Evolutionary conservation across 1,284 basidiomycete species (phyloP).

Genomic region (Xerocomus amazonicus): DNA sequence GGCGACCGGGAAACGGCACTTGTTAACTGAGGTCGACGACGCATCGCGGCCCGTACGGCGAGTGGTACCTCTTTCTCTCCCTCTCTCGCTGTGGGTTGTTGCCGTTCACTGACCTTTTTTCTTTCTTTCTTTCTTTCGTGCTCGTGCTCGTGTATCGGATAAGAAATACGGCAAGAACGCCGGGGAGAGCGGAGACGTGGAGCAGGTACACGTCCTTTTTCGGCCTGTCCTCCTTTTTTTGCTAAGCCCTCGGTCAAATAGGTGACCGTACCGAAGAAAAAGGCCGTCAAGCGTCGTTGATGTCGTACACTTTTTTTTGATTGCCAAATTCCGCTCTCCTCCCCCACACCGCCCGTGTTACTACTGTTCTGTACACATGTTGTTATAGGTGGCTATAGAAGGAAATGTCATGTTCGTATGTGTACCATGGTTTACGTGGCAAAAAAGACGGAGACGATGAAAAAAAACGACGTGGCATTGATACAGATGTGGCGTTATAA

Average conservation of each 20-base stretch:
- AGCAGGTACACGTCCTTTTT: background rate
- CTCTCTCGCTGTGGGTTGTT: background rate
- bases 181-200: too few relatives aligned
- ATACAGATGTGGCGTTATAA: constrained; percentile 23
- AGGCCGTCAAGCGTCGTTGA: constrained; percentile 25
- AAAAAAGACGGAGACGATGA: too few relatives aligned
- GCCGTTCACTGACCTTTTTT: constrained; percentile 3
- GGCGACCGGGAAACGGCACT: constrained; percentile 23
- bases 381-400: too few relatives aligned
- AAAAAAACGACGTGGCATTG: constrained; percentile 14
- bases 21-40: constrained; percentile 13
- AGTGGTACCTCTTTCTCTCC: constrained; percentile 18
- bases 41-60: constrained; percentile 28
- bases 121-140: too few relatives aligned
- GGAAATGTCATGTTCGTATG: too few relatives aligned
- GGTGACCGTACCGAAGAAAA: constrained; percentile 21
- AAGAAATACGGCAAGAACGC: too few relatives aligned
- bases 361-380: too few relatives aligned
- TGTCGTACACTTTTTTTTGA: background rate
- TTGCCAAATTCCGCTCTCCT: background rate
- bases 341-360: background rate
- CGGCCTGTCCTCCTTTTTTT: background rate
- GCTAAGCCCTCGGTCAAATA: background rate
- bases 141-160: too few relatives aligned
- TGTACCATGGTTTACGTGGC: too few relatives aligned